phyloP scores from a whole-genome alignment of 2,329 filamentous ascomycete species.

The Davidsoniella eucalypti region DNA sequence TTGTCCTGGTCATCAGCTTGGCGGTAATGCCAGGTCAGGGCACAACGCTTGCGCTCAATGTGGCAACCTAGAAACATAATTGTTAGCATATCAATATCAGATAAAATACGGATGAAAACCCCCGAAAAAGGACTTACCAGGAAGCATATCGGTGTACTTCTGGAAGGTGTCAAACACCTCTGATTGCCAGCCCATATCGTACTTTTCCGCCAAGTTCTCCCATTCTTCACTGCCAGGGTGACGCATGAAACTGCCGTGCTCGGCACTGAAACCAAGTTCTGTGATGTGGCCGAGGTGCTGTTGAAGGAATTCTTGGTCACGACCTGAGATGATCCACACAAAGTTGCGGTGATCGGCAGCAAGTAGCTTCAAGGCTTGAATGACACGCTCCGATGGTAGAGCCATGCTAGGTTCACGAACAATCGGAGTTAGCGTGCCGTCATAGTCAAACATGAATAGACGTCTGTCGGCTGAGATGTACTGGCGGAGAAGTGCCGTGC shows the following conservation, averaged over 20 bases:
- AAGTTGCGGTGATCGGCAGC: conserved; percentile 66
- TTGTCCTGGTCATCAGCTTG: conserved; percentile 67
- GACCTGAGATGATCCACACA: conserved; percentile 97
- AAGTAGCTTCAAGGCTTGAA: conserved; percentile 62
- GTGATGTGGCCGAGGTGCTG: conserved; percentile 86
- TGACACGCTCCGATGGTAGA: conserved; percentile 69
- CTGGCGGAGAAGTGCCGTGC: conserved; percentile 49
- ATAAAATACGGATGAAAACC: not conserved
- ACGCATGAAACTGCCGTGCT: conserved; percentile 91
- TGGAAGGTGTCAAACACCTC: conserved; percentile 76
- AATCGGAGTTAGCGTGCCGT: conserved; percentile 90
- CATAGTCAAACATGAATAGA: conserved; percentile 97
- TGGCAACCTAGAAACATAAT: conserved; percentile 49
- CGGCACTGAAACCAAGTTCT: conserved; percentile 82
- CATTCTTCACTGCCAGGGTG: conserved; percentile 61
- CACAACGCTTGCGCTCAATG: conserved; percentile 86
- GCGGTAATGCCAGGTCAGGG: conserved; percentile 94
- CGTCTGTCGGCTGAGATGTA: conserved; percentile 64
- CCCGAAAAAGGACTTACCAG: conserved; percentile 37
- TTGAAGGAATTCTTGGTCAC: conserved; percentile 80
- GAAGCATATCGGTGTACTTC: conserved; percentile 72
- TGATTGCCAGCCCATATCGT: conserved; percentile 84
- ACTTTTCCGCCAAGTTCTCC: conserved; percentile 74
- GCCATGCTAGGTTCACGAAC: conserved; percentile 82
- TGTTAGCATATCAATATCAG: not conserved